Conservation (phyloP, 441 rosid species). For the Populus hybrid region DNA sequence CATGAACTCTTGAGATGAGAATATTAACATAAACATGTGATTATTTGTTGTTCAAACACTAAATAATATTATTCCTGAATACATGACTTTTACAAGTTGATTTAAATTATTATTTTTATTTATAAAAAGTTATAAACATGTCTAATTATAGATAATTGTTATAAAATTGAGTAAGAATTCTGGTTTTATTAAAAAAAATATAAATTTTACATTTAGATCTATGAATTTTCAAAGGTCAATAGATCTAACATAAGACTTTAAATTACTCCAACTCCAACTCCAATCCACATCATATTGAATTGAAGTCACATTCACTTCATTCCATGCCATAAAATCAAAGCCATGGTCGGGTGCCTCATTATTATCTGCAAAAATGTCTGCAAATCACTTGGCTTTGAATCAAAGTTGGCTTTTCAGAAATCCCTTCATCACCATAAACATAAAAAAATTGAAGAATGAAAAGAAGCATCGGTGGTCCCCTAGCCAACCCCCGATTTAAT, state of each 20-base stretch:
- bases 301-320: neutral
- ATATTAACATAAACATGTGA: too few relatives aligned
- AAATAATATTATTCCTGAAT: too few relatives aligned
- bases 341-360: neutral
- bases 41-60: too few relatives aligned
- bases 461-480: slow-evolving; percentile 27
- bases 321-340: neutral
- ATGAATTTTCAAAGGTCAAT: neutral
- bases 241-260: neutral
- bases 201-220: too few relatives aligned
- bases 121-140: too few relatives aligned
- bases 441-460: slow-evolving; percentile 15
- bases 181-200: neutral
- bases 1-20: too few relatives aligned
- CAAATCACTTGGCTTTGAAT: slow-evolving; percentile 10
- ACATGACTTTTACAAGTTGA: neutral
- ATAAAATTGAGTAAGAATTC: too few relatives aligned
- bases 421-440: slow-evolving; percentile 11
- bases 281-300: neutral
- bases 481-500: slow-evolving; percentile 10
- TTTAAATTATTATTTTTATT: too few relatives aligned
- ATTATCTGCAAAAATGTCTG: neutral
- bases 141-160: neutral
- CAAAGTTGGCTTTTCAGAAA: slow-evolving; percentile 12
- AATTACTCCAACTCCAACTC: too few relatives aligned